phyloP scores from a whole-genome alignment of 352 stramenopile species.

The Phytopythium ostracodes region DNA sequence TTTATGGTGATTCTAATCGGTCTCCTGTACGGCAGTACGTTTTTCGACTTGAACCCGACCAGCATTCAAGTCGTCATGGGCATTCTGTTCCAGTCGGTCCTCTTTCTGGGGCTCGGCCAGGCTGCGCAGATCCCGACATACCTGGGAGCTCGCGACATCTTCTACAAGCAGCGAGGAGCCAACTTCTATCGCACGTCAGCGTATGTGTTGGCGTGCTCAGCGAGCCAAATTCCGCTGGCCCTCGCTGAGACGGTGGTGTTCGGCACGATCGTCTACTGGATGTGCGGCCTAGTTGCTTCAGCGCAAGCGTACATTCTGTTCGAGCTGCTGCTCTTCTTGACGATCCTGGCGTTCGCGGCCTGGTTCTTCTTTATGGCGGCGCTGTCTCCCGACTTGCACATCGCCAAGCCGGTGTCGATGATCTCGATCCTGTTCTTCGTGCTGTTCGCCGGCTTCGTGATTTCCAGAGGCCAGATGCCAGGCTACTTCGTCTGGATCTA shows the following conservation, averaged over 20 bases:
- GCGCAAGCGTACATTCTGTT: slow-evolving; percentile 23
- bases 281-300: slow-evolving; percentile 54
- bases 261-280: slow-evolving; percentile 77
- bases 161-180: slow-evolving; percentile 75
- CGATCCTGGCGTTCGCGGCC: slow-evolving; percentile 37
- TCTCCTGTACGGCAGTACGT: slow-evolving; percentile 2
- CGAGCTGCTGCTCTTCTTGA: slow-evolving; percentile 41
- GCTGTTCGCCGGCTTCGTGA: slow-evolving; percentile 43
- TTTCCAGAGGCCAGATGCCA: slow-evolving; percentile 38
- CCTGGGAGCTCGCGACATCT: slow-evolving; percentile 41
- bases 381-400: slow-evolving; percentile 24
- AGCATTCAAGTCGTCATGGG: background rate
- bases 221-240: slow-evolving; percentile 30
- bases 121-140: slow-evolving; percentile 59
- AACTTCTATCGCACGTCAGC: slow-evolving; percentile 75
- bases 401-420: slow-evolving; percentile 19
- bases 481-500: slow-evolving; percentile 52
- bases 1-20: slow-evolving; percentile 1
- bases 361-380: slow-evolving; percentile 40
- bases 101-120: slow-evolving; percentile 63
- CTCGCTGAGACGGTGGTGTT: slow-evolving; percentile 69
- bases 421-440: slow-evolving; percentile 40
- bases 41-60: slow-evolving; percentile 4
- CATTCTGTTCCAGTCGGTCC: slow-evolving; percentile 63
- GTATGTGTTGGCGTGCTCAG: slow-evolving; percentile 52